phyloP scores from a whole-genome alignment of 371 early-diverging fungal species.

The Rhizopus microsporus region DNA sequence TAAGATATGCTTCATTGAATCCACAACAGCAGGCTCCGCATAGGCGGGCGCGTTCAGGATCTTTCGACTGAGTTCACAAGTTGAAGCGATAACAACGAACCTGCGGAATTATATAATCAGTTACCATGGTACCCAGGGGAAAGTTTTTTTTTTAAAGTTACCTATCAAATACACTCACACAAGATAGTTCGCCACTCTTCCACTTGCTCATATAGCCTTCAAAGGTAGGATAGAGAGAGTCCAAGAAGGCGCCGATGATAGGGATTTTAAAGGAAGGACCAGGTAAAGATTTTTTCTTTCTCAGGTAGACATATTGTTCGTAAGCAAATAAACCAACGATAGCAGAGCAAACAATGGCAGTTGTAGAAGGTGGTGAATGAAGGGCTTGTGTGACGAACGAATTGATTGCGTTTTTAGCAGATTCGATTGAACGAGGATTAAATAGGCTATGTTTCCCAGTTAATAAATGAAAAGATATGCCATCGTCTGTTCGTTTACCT shows the following conservation, averaged over 20 bases:
- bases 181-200: constrained; percentile 58
- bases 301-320: constrained; percentile 52
- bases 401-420: constrained; percentile 42
- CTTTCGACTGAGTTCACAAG: constrained; percentile 54
- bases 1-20: constrained; percentile 52
- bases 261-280: constrained; percentile 53
- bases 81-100: constrained; percentile 57
- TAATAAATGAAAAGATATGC: not conserved
- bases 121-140: not conserved
- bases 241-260: constrained; percentile 55
- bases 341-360: constrained; percentile 45
- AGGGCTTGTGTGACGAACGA: constrained; percentile 40
- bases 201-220: constrained; percentile 57
- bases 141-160: constrained; percentile 18
- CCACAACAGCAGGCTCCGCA: constrained; percentile 50
- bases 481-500: constrained; percentile 13
- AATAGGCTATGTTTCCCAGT: constrained; percentile 28
- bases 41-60: constrained; percentile 50
- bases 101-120: constrained; percentile 18
- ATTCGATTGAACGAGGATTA: constrained; percentile 49
- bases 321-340: constrained; percentile 51
- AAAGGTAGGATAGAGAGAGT: constrained; percentile 57
- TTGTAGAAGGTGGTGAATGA: constrained; percentile 38
- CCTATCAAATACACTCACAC: constrained; percentile 57
- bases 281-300: constrained; percentile 52